phyloP scores from a whole-genome alignment of 257 asterid species.

The Fraxinus anomala region DNA sequence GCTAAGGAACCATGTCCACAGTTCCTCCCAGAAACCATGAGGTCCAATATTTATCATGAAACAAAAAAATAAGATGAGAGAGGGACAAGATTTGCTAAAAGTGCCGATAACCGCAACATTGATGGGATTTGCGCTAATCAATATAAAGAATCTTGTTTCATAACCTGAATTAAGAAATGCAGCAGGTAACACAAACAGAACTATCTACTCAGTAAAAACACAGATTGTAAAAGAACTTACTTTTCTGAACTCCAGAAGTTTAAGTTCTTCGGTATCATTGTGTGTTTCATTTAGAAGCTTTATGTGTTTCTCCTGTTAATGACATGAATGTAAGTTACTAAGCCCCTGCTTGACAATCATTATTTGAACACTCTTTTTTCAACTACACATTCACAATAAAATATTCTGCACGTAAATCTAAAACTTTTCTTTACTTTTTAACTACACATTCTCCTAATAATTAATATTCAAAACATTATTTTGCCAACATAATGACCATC shows the following conservation, averaged over 20 bases:
- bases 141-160: background rate
- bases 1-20: conserved; percentile 14
- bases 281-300: conserved; percentile 54
- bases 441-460: no score
- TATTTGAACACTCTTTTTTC: no score
- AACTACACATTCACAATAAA: no score
- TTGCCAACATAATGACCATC: no score
- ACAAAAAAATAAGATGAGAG: conserved; percentile 5
- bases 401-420: no score
- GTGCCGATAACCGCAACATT: background rate
- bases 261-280: conserved; percentile 52
- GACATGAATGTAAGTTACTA: conserved; percentile 19
- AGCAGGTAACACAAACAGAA: background rate
- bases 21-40: conserved; percentile 13
- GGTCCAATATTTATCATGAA: background rate
- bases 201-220: background rate
- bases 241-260: conserved; percentile 55
- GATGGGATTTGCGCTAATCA: background rate
- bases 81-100: background rate
- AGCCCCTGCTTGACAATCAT: no score
- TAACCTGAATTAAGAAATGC: background rate
- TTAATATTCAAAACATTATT: no score
- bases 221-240: conserved; percentile 41
- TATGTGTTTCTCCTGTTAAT: conserved; percentile 62
- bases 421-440: no score